Percentiles rank a stretch among this genome's conserved stretches.
phyloP scores from a whole-genome alignment of 345 rosid genomes.

The Eucalyptus guilfoylei region DNA sequence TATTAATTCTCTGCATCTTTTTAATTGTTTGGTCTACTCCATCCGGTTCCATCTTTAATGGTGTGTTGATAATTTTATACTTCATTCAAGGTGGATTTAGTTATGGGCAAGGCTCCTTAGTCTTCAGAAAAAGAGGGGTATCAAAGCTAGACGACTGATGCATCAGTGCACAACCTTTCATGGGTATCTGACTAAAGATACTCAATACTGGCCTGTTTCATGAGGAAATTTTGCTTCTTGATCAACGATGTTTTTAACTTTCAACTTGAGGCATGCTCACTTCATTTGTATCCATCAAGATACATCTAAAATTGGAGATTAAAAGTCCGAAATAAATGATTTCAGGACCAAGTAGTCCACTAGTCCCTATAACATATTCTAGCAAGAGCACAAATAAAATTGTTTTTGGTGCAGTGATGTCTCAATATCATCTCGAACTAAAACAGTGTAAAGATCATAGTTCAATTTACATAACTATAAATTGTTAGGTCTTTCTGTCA shows the following conservation, averaged over 20 bases:
- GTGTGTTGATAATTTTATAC: no score
- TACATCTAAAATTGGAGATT: background rate
- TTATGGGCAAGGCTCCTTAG: background rate
- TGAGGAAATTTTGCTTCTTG: background rate
- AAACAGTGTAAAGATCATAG: background rate
- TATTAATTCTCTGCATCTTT: background rate
- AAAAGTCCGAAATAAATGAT: background rate
- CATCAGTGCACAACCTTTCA: background rate
- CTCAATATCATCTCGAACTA: background rate
- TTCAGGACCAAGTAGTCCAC: background rate
- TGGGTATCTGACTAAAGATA: background rate
- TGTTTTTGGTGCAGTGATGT: background rate
- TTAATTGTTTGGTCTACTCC: background rate
- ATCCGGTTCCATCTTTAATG: background rate
- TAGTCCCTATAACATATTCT: background rate
- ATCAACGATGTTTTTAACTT: background rate
- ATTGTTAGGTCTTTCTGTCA: constrained; percentile 70
- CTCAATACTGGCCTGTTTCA: background rate
- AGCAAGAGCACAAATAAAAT: background rate
- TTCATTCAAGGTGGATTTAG: background rate
- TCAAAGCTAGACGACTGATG: background rate
- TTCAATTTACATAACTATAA: background rate
- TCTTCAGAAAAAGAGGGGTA: background rate
- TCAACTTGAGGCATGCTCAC: background rate
- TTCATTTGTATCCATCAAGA: background rate